A percentile compares a stretch with the other conserved stretches of the same genome.
Conservation (phyloP, 2,329 filamentous ascomycete species). For the Talaromyces sp. region DNA sequence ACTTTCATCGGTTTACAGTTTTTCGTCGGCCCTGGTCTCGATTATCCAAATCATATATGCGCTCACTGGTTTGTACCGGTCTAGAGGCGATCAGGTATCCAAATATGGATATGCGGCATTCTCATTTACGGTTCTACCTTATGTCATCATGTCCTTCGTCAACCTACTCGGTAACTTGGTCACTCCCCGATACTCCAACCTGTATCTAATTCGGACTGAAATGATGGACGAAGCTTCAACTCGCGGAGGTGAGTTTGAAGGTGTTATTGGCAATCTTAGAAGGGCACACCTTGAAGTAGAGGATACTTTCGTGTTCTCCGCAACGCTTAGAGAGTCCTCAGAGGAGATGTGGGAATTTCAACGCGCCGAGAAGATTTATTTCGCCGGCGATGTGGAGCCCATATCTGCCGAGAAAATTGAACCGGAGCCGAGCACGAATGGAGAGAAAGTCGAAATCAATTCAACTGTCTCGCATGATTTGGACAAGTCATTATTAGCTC, state of each 20-base stretch:
- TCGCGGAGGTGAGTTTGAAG: constrained; percentile 23
- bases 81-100: constrained; percentile 26
- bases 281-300: background rate
- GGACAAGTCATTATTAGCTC: background rate
- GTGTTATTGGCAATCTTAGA: constrained; percentile 19
- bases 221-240: constrained; percentile 27
- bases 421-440: background rate
- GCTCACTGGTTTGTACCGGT: constrained; percentile 24
- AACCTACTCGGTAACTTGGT: constrained; percentile 26
- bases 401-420: background rate
- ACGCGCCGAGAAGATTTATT: background rate
- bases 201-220: constrained; percentile 26
- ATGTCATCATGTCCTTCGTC: constrained; percentile 33
- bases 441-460: background rate
- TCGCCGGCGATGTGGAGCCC: background rate
- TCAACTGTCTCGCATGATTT: background rate
- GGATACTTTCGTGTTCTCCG: background rate
- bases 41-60: constrained; percentile 27
- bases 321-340: background rate
- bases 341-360: background rate
- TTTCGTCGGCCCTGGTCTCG: constrained; percentile 23
- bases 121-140: constrained; percentile 32
- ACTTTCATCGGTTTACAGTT: constrained; percentile 20
- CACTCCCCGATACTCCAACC: constrained; percentile 25
- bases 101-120: constrained; percentile 34